phyloP scores from a whole-genome alignment of 2,329 filamentous ascomycete species.

The Phyllosticta citriasiana region DNA sequence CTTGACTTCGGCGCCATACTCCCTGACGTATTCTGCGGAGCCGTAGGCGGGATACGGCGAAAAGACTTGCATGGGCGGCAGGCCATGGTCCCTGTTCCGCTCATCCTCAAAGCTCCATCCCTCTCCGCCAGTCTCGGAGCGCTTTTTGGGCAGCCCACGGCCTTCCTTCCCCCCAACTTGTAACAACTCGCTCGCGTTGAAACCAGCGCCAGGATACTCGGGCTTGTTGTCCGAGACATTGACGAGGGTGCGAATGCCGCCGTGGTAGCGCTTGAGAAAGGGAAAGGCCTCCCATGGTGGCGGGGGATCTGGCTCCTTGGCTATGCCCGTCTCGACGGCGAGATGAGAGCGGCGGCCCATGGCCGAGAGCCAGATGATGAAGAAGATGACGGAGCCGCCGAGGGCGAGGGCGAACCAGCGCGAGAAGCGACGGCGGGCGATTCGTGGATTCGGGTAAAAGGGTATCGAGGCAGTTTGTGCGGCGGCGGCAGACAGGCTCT shows the following conservation, averaged over 20 bases:
- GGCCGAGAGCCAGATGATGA: conserved; percentile 64
- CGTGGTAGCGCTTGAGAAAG: conserved; percentile 82
- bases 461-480: conserved; percentile 12
- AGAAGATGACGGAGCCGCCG: conserved; percentile 58
- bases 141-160: conserved; percentile 20
- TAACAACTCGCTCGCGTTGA: conserved; percentile 29
- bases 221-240: conserved; percentile 56
- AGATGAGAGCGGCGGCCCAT: conserved; percentile 52
- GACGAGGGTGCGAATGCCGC: conserved; percentile 67
- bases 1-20: conserved; percentile 47
- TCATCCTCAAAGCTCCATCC: conserved; percentile 16
- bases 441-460: background rate
- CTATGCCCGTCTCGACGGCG: conserved; percentile 46
- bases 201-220: conserved; percentile 66
- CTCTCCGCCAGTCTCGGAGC: conserved; percentile 18
- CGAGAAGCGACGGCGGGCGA: conserved; percentile 46
- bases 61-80: conserved; percentile 38
- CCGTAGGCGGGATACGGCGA: conserved; percentile 59
- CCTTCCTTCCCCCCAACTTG: conserved; percentile 12
- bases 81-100: conserved; percentile 19
- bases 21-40: conserved; percentile 44
- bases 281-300: conserved; percentile 78
- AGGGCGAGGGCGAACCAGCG: conserved; percentile 69
- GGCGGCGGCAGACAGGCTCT: conserved; percentile 13
- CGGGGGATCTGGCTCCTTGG: conserved; percentile 53